Evolutionary conservation across 1,284 basidiomycete species (phyloP).

Genomic region (Cryptococcus depauperatus): DNA sequence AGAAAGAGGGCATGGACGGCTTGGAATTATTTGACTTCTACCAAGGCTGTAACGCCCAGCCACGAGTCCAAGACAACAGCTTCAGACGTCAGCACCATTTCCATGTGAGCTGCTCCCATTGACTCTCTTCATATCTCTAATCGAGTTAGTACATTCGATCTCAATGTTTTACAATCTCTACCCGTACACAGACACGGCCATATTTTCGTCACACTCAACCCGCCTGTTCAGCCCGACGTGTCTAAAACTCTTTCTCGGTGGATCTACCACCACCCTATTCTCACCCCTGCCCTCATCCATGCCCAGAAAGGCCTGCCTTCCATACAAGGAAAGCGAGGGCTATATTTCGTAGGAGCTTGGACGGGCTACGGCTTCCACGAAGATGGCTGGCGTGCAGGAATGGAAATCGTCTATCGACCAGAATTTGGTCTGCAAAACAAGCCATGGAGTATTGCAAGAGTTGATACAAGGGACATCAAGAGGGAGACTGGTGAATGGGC

Average conservation of each 20-base stretch:
- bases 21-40: slow-evolving; percentile 63
- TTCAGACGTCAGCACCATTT: slow-evolving; percentile 52
- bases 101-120: slow-evolving; percentile 50
- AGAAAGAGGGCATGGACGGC: slow-evolving; percentile 55
- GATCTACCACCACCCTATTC: slow-evolving; percentile 58
- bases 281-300: slow-evolving; percentile 5
- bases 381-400: slow-evolving; percentile 60
- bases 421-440: slow-evolving; percentile 3
- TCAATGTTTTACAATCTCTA: slow-evolving; percentile 69
- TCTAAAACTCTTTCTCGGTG: slow-evolving; percentile 52
- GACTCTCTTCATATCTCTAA: neutral
- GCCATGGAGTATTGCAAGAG: neutral
- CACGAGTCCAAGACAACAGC: slow-evolving; percentile 46
- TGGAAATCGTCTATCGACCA: slow-evolving; percentile 26
- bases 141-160: slow-evolving; percentile 51
- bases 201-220: slow-evolving; percentile 66
- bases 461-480: neutral
- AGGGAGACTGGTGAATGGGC: neutral
- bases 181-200: slow-evolving; percentile 54
- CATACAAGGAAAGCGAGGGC: slow-evolving; percentile 59
- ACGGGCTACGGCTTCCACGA: slow-evolving; percentile 68
- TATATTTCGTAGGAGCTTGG: slow-evolving; percentile 68
- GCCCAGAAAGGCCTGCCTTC: slow-evolving; percentile 7
- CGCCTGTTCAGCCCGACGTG: slow-evolving; percentile 55
- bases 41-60: slow-evolving; percentile 35